These are phyloP conservation scores for Evernia prunastri DNA, from an alignment of 495 filamentous ascomycete species.

Conservation along the genomic window DNA sequence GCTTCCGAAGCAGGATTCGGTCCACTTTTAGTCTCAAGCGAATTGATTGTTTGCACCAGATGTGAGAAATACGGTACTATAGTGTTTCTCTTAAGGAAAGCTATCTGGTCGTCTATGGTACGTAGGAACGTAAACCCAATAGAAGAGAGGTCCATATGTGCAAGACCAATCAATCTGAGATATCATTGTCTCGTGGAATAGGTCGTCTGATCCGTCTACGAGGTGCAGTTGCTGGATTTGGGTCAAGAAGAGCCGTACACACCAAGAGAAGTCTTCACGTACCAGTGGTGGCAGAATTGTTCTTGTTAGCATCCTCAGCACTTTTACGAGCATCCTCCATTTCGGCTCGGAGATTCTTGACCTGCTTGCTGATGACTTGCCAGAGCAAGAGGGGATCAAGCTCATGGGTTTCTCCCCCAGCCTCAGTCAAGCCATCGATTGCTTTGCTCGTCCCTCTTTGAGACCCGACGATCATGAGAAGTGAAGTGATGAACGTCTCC, in stretches of 20 bases:
- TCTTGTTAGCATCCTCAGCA: conserved; percentile 9
- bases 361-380: conserved; percentile 52
- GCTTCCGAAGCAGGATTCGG: not conserved
- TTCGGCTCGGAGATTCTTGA: conserved; percentile 47
- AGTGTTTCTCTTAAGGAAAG: not conserved
- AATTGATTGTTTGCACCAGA: not conserved
- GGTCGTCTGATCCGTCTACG: not conserved
- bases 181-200: not conserved
- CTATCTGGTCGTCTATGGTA: not conserved
- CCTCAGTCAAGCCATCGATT: conserved; percentile 20
- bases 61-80: not conserved
- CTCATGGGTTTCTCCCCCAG: conserved; percentile 29
- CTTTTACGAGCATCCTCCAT: conserved; percentile 38
- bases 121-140: not conserved
- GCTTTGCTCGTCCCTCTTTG: not conserved
- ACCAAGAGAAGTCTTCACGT: not conserved
- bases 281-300: conserved; percentile 1
- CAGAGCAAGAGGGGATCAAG: conserved; percentile 45
- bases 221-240: not conserved
- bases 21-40: not conserved
- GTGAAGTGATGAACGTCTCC: conserved; percentile 55
- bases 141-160: not conserved
- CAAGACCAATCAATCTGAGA: not conserved
- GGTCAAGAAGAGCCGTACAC: not conserved
- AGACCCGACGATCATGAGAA: conserved; percentile 45